These are phyloP conservation scores for Acacia melanoxylon DNA, from an alignment of 306 rosid genomes.

Conservation along the genomic window DNA sequence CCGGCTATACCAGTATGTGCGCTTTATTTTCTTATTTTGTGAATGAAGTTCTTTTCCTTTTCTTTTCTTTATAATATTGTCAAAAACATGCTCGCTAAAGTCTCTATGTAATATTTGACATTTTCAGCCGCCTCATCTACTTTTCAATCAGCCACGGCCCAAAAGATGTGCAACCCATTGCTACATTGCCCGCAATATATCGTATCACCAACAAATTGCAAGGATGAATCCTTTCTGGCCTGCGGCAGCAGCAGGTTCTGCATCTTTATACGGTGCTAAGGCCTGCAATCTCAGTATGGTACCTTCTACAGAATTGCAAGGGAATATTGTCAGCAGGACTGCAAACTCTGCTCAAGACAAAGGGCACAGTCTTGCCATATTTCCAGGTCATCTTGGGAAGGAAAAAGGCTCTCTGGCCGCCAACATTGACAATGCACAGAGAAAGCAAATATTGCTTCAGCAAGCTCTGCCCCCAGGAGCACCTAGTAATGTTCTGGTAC, in stretches of 20 bases:
- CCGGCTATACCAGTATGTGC: constrained; percentile 68
- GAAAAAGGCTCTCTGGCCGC: constrained; percentile 69
- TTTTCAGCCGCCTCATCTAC: constrained; percentile 51
- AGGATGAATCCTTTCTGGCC: constrained; percentile 96
- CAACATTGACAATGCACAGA: constrained; percentile 59
- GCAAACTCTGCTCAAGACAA: constrained; percentile 66
- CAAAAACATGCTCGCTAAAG: neutral
- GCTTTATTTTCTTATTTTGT: neutral
- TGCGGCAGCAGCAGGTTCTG: constrained; percentile 82
- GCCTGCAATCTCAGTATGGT: constrained; percentile 57
- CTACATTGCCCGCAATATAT: constrained; percentile 84
- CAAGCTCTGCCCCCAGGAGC: constrained; percentile 86
- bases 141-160: constrained; percentile 80
- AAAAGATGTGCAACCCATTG: constrained; percentile 93
- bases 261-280: constrained; percentile 75
- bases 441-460: constrained; percentile 82
- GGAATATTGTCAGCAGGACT: constrained; percentile 47
- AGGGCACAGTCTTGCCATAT: constrained; percentile 62
- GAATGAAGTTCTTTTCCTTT: neutral
- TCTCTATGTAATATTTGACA: neutral
- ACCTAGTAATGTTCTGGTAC: constrained; percentile 83
- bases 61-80: neutral
- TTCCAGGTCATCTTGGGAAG: constrained; percentile 66
- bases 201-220: constrained; percentile 73
- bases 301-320: constrained; percentile 69